Percentiles rank a stretch among this genome's conserved stretches.
Conservation (phyloP, 306 rosid species). For the Comarum palustre region DNA sequence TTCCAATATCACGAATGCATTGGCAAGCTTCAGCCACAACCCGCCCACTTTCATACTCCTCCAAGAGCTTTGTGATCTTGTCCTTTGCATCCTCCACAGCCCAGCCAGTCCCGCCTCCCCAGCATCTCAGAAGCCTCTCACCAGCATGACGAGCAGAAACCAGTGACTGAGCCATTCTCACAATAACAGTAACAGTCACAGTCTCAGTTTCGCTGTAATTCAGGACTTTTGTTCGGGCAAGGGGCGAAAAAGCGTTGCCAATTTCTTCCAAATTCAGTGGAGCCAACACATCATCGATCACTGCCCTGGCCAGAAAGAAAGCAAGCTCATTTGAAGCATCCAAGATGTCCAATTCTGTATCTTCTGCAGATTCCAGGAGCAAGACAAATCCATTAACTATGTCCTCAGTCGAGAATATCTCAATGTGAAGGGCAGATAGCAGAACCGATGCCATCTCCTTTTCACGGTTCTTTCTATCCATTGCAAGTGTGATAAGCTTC, state of each 20-base stretch:
- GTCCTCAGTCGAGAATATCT: constrained; percentile 90
- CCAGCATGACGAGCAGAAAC: constrained; percentile 95
- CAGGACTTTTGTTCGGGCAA: too few relatives aligned
- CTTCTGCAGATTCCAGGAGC: constrained; percentile 93
- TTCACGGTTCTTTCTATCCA: constrained; percentile 96
- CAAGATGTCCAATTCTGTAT: constrained; percentile 85
- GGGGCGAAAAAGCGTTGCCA: constrained; percentile 56
- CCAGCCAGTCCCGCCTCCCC: constrained; percentile 99
- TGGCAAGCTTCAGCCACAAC: constrained; percentile 87
- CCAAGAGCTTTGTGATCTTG: constrained; percentile 83
- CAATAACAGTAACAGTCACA: too few relatives aligned
- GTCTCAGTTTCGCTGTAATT: constrained; percentile 78
- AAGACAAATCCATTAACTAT: constrained; percentile 76
- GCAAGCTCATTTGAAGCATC: constrained; percentile 98
- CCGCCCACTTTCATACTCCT: constrained; percentile 93
- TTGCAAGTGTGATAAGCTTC: constrained; percentile 86
- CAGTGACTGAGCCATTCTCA: constrained; percentile 72
- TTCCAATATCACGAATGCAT: constrained; percentile 86
- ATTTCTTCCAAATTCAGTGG: constrained; percentile 91
- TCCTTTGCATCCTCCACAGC: constrained; percentile 99
- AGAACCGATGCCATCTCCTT: constrained; percentile 99
- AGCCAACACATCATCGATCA: constrained; percentile 88
- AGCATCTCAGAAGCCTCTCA: constrained; percentile 88
- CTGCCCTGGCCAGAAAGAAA: constrained; percentile 87
- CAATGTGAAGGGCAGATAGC: constrained; percentile 90